phyloP scores from a whole-genome alignment of 139 green algal species.

The Chlorella sp. region DNA sequence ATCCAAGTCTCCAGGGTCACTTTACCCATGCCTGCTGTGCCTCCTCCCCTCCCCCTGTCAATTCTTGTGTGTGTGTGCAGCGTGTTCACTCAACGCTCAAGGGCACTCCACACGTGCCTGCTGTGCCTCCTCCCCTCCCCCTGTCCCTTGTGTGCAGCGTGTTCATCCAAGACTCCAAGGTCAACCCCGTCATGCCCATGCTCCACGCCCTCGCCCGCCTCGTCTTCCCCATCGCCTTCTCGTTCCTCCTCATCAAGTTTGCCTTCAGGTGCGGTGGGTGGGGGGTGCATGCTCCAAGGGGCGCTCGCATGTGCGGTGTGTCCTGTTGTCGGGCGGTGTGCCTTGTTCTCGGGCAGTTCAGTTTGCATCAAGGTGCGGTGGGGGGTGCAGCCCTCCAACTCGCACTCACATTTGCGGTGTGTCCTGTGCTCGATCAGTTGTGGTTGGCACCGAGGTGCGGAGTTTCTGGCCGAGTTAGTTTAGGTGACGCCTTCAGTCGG shows the following conservation, averaged over 20 bases:
- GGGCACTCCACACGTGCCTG: neutral
- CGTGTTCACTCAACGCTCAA: neutral
- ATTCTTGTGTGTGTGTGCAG: neutral
- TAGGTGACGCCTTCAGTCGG: no score
- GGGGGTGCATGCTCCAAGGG: neutral
- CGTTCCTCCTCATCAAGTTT: conserved; percentile 59
- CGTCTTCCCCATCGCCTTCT: conserved; percentile 59
- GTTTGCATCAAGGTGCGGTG: no score
- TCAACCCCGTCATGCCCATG: conserved; percentile 34
- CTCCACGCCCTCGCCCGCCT: conserved; percentile 48
- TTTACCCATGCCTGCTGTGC: conserved; percentile 30
- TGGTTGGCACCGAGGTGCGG: no score
- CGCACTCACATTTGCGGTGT: no score
- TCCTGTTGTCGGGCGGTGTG: no score
- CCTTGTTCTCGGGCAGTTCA: no score
- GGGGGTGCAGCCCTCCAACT: no score
- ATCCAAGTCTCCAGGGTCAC: neutral
- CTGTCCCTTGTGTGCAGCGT: conserved; percentile 17
- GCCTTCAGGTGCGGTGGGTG: conserved; percentile 43
- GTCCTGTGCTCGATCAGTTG: no score
- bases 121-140: neutral
- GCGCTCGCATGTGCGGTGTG: no score
- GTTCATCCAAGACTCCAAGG: conserved; percentile 39
- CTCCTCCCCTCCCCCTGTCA: neutral
- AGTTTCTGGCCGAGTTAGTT: no score